phyloP scores from a whole-genome alignment of 352 stramenopile species.

The Phytophthora rubi region DNA sequence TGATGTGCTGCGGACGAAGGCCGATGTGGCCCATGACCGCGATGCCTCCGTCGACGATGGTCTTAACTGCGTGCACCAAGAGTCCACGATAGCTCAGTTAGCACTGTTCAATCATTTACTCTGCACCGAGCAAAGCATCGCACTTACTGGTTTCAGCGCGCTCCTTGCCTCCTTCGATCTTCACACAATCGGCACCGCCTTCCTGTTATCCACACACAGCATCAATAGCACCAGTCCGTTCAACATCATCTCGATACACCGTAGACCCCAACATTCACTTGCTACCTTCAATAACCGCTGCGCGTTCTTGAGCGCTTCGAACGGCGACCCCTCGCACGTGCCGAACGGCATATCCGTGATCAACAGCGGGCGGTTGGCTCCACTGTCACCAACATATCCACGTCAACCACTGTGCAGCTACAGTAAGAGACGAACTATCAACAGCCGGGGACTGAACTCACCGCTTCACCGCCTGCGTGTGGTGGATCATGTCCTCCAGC shows the following conservation, averaged over 20 bases:
- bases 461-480: conserved; percentile 95
- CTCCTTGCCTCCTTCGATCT: conserved; percentile 96
- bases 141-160: conserved; percentile 70
- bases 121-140: neutral
- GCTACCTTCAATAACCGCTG: conserved; percentile 91
- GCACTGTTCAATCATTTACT: neutral
- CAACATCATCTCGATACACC: neutral
- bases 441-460: conserved; percentile 28
- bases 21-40: conserved; percentile 99
- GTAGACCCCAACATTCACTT: neutral
- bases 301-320: conserved; percentile 94
- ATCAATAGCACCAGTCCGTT: neutral
- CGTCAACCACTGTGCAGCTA: neutral
- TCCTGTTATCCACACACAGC: conserved; percentile 67
- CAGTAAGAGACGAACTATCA: no score
- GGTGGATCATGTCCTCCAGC: conserved; percentile 98
- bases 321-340: conserved; percentile 93
- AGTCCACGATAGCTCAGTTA: conserved; percentile 1
- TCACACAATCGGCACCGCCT: conserved; percentile 97
- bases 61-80: conserved; percentile 52
- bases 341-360: conserved; percentile 99
- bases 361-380: conserved; percentile 90
- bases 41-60: conserved; percentile 86
- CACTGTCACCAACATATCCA: conserved; percentile 41
- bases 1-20: conserved; percentile 96